phyloP scores from a whole-genome alignment of 2,329 filamentous ascomycete genomes.

The Stagonosporopsis rhizophila region DNA sequence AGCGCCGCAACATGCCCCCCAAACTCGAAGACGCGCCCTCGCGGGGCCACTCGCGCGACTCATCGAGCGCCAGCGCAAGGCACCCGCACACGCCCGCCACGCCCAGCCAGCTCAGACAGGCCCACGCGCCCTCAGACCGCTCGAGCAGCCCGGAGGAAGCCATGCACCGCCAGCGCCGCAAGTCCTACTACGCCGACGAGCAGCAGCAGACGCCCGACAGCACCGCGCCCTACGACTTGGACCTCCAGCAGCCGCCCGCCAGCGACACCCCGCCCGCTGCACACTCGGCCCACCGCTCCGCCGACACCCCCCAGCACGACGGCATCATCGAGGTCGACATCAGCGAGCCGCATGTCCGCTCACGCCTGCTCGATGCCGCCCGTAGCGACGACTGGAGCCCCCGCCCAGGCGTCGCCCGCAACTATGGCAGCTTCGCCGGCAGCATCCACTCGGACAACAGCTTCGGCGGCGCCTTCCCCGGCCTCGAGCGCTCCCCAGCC shows the following conservation, averaged over 20 bases:
- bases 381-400: slow-evolving; percentile 39
- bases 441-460: slow-evolving; percentile 56
- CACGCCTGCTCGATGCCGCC: slow-evolving; percentile 44
- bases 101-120: slow-evolving; percentile 52
- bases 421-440: slow-evolving; percentile 61
- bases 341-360: too few species aligned
- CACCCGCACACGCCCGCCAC: slow-evolving; percentile 46
- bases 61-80: slow-evolving; percentile 40
- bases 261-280: slow-evolving; percentile 28
- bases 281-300: slow-evolving; percentile 12
- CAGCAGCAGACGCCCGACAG: slow-evolving; percentile 20
- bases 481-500: slow-evolving; percentile 33
- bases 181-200: slow-evolving; percentile 28
- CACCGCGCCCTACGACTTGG: slow-evolving; percentile 24
- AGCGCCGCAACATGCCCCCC: slow-evolving; percentile 29
- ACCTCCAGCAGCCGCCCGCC: too few species aligned
- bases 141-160: slow-evolving; percentile 53
- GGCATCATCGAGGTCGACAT: too few species aligned
- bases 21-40: slow-evolving; percentile 32
- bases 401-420: slow-evolving; percentile 65
- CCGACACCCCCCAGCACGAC: too few species aligned
- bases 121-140: slow-evolving; percentile 50
- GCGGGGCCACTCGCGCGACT: slow-evolving; percentile 37
- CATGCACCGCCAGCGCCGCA: slow-evolving; percentile 36
- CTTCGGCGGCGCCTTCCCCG: slow-evolving; percentile 48